Base-by-base conservation (phyloP, 2,329 filamentous ascomycete species). In the Microdochium nivale region DNA sequence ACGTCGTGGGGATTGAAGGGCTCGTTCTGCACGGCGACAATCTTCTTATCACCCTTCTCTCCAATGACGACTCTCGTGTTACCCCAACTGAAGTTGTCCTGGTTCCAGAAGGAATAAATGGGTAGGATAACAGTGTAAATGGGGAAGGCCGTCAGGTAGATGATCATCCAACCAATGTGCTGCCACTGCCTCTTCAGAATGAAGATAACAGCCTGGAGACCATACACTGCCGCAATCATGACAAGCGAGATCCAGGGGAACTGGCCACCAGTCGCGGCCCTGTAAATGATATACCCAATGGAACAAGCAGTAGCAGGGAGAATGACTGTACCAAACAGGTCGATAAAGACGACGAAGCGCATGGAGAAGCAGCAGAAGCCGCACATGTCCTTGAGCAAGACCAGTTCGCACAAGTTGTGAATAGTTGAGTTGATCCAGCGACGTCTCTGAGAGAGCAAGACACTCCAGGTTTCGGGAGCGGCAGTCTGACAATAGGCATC, bases 371-470 rank as follows among this genome's bases (percentile, higher is more conserved):
- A 96, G 74, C 94, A 99, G 83, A 99, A 99, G 59, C 94, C 94
- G 65, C 94, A 99, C 69, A 99, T 86, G 63, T 99, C 90, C 67
- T 91, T 87, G 47, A 99, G 79, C 62, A 86, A 86, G 66, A 96
- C 86, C 64, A 99, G 75, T 68, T 99, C 94, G 25, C 86, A 87
- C 65, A 99, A 70, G 67, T 99, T 99, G 77, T 99, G 94, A 55
- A 99, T 87, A 10, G 94, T 99, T 1, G 94, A 97, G 73, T 99
- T 99, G 70, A 99, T 99, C 94, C 94, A 99, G 67, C 94, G 87
- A 76, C 94, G 90, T 78, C 94, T 86, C 68, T 99, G 94, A n/a
- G 94, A 99, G 30, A 99, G 77, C 60, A 99, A 73, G 61, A 99
- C 90, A 63, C 85, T 88, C 89, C 91, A 99, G 24, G 87, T 88